Evolutionary conservation across 495 filamentous ascomycete species (phyloP), one percentile per base, ranked within the genome.

Genomic region (Penicillium ucsense): DNA sequence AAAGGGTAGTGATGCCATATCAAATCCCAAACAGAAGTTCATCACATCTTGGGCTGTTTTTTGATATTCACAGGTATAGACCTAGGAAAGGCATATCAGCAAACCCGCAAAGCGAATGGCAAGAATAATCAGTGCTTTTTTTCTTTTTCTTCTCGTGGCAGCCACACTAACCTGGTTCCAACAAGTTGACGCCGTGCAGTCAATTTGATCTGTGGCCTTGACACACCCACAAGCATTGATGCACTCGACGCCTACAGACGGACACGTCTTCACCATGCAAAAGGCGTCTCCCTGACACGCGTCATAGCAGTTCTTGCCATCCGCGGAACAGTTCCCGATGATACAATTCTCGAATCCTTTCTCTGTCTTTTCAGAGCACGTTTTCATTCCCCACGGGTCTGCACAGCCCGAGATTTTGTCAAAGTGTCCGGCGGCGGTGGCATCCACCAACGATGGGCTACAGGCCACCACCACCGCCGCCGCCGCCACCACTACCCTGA

Each of bases 61-160:
- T 48, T 63, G 57, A 28, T 61, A 63, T 46, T 63, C 57, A 45
- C 60, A 60, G 29, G 54, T 56, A 43, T 63, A 63, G 38, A 50
- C 51, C 54, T 60, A n/a, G 31, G 29, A 32, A 4, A 6, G 9
- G 32, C 3, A 33, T 3, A 43, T 2, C 29, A 33, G 41, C 34
- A 0, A 43, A 31, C 7, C 5, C 20, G 20, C 20, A 2, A 20
- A 20, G 20, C 20, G 20, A 20, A 20, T 20, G 20, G 20, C 20
- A 20, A 20, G 20, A 20, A 20, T 20, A 20, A 20, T 2, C 20
- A 20, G 20, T 20, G 20, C 20, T 20, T 20, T 20, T 20, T 20
- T 20, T 20, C 20, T 20, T 20, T 1, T 20, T 20, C 20, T 20
- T 20, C 2, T 20, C 20, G 20, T 20, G 20, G 2, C 20, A 20